Conservation (phyloP, 768 basidiomycete genomes). For the Sporobolomyces roseus region DNA sequence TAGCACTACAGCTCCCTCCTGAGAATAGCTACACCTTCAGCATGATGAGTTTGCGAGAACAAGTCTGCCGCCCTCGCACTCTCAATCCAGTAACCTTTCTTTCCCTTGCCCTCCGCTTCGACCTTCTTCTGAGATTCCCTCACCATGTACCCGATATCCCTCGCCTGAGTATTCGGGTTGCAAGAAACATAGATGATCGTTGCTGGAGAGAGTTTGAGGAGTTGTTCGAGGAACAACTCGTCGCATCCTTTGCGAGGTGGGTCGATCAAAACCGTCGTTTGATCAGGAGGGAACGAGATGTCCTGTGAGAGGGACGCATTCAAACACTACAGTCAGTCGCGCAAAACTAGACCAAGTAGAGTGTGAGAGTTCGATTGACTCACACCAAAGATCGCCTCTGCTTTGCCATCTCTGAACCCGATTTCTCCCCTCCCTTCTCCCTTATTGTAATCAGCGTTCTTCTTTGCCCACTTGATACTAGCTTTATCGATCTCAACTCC, state of each 20-base stretch:
- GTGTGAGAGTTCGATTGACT: slow-evolving; percentile 39
- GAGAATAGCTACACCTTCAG: slow-evolving; percentile 63
- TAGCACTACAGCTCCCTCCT: slow-evolving; percentile 36
- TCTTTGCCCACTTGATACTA: slow-evolving; percentile 49
- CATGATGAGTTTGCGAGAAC: slow-evolving; percentile 94
- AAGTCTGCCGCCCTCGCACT: slow-evolving; percentile 84
- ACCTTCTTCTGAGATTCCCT: slow-evolving; percentile 52
- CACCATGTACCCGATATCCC: slow-evolving; percentile 75
- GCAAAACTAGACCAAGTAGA: slow-evolving; percentile 44
- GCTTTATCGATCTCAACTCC: slow-evolving; percentile 78
- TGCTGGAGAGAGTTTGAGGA: slow-evolving; percentile 65
- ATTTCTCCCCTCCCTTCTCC: slow-evolving; percentile 54
- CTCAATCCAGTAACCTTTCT: slow-evolving; percentile 67
- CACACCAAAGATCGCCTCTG: slow-evolving; percentile 70
- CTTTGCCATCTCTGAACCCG: slow-evolving; percentile 73
- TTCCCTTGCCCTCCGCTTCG: slow-evolving; percentile 49
- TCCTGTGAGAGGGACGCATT: slow-evolving; percentile 13
- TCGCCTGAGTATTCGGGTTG: slow-evolving; percentile 47
- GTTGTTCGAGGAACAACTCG: slow-evolving; percentile 63
- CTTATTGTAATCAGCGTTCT: slow-evolving; percentile 51
- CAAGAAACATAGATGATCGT: slow-evolving; percentile 54
- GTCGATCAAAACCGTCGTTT: slow-evolving; percentile 73
- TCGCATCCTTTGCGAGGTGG: slow-evolving; percentile 96
- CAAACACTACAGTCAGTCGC: background rate
- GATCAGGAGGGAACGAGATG: slow-evolving; percentile 59